Evolutionary conservation across 139 green algal genomes (phyloP), one percentile per base, ranked within the genome.

Genomic region (Chlorella vulgaris): DNA sequence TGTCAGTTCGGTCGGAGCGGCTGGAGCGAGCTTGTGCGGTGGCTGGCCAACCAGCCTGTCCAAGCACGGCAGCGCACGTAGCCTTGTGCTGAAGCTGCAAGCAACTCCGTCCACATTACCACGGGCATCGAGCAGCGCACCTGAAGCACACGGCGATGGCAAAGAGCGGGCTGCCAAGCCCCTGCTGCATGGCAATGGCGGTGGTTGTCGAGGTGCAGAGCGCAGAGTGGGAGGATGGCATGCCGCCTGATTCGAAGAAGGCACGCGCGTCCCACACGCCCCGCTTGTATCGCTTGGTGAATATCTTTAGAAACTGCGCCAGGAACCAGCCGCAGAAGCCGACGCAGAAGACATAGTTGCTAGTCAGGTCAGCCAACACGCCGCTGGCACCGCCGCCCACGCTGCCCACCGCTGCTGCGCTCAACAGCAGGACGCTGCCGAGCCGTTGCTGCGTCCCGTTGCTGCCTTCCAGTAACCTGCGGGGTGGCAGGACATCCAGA

Each of bases 211-310:
- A 90, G 81, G 92, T 87, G 80, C 91, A 97, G 5, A 99, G 89
- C 0, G 95, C 87, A 2, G 96, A 97, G 86, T 99, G 96, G 21
- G 94, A 98, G 5, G 96, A 99, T 6, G 96, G 96, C 96, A 99
- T 99, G 80, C 96, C 96, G 38, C 96, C 96, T n/a, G 92, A 95
- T 74, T 93, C 90, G 1, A 98, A 80, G 36, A 98, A 86, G 0
- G 94, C 91, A 24, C 73, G 82, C 2, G 94, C n/a, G 74, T 95
- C 89, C 89, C 90, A 98, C 21, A 92, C 88, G 31, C 95, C 91
- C 67, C 93, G 93, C 78, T 95, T 96, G 62, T 90, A 92, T 5
- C 90, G 87, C 78, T 93, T 88, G 0, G 95, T 98, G 88, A 98
- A 97, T 61, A 97, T 96, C 91, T 98, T 98, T 21, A 89, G 65